Evolutionary conservation across 192 early-diverging fungal species (phyloP).

Genomic region (Backusella luteola): DNA sequence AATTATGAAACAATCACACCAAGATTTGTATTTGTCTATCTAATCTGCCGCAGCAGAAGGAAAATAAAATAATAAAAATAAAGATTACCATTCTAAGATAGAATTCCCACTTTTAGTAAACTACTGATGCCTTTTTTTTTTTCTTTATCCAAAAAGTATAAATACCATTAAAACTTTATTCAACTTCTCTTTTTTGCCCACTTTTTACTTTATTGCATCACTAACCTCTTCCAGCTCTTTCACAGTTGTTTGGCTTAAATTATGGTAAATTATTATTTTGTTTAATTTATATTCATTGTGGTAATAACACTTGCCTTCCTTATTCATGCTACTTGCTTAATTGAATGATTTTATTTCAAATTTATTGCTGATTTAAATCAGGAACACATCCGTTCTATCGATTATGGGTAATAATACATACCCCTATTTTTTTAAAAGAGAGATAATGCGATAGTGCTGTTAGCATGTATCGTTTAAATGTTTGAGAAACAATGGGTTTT

Average conservation of each 20-base stretch:
- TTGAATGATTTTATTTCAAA: not conserved
- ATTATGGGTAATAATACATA: not conserved
- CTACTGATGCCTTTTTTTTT: not conserved
- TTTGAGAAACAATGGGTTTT: not conserved
- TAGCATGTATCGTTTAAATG: not conserved
- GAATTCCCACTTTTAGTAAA: not conserved
- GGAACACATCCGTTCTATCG: not conserved
- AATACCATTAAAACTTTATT: not conserved
- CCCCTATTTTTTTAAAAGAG: not conserved
- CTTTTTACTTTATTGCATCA: not conserved
- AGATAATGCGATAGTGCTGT: not conserved
- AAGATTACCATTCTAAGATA: not conserved
- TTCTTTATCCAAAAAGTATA: not conserved
- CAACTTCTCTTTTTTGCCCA: not conserved
- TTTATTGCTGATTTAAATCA: not conserved
- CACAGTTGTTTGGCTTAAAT: not conserved
- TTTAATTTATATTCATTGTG: not conserved
- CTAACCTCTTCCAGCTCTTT: not conserved
- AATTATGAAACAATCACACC: not conserved
- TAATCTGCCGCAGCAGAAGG: not conserved
- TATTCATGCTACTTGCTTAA: not conserved
- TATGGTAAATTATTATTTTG: not conserved
- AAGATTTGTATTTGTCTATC: not conserved
- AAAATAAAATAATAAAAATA: not conserved
- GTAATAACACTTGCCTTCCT: not conserved